A percentile compares a stretch with the other conserved stretches of the same genome.
Evolutionary conservation across 2,329 filamentous ascomycete genomes (phyloP).

Genomic region (Plenodomus tracheiphilus): DNA sequence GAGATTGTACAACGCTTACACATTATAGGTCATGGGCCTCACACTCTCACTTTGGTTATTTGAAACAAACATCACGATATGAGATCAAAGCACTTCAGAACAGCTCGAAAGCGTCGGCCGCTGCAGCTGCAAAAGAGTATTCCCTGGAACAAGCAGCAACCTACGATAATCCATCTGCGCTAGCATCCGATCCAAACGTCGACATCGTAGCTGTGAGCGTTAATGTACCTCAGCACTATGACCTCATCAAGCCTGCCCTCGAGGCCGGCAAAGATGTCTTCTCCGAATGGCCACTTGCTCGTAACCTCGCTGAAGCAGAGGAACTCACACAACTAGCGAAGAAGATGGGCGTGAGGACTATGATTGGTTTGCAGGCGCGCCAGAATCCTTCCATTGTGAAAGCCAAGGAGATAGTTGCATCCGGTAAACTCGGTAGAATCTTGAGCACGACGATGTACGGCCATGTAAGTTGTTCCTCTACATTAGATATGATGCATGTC

Average conservation of each 20-base stretch:
- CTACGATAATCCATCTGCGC: slow-evolving; percentile 48
- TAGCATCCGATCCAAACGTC: slow-evolving; percentile 53
- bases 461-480: slow-evolving; percentile 7
- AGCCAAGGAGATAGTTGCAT: slow-evolving; percentile 48
- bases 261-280: slow-evolving; percentile 49
- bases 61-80: slow-evolving; percentile 44
- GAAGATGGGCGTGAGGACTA: slow-evolving; percentile 47
- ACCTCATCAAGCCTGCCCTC: slow-evolving; percentile 48
- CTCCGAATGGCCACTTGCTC: slow-evolving; percentile 56
- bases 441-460: slow-evolving; percentile 40
- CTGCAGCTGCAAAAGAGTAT: slow-evolving; percentile 45
- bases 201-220: slow-evolving; percentile 54
- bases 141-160: slow-evolving; percentile 45
- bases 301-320: slow-evolving; percentile 47
- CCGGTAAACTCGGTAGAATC: slow-evolving; percentile 51
- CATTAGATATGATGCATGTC: background rate
- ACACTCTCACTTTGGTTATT: slow-evolving; percentile 45
- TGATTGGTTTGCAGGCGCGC: slow-evolving; percentile 54
- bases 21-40: slow-evolving; percentile 41
- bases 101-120: slow-evolving; percentile 49
- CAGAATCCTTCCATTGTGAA: slow-evolving; percentile 47
- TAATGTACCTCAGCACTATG: slow-evolving; percentile 50
- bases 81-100: slow-evolving; percentile 57
- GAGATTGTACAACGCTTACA: slow-evolving; percentile 1
- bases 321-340: slow-evolving; percentile 50